Conservation (phyloP, 1,139 yeast species). For the Lodderomyces margitis region DNA sequence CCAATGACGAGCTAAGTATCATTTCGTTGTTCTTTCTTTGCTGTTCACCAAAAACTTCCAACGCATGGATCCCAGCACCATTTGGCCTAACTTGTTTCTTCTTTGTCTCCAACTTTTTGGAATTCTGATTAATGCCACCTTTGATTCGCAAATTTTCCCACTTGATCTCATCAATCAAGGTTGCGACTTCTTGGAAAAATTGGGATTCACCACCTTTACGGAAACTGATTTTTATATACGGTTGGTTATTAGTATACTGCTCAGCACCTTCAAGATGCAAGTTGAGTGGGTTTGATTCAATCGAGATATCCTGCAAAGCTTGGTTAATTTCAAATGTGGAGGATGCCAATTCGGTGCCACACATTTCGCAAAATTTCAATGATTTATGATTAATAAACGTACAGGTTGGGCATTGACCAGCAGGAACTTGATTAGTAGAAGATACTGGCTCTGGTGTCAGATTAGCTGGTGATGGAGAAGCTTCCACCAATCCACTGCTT, state of each 20-base stretch:
- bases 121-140: conserved; percentile 44
- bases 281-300: conserved; percentile 18
- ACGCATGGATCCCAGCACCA: conserved; percentile 61
- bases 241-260: conserved; percentile 30
- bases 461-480: conserved; percentile 5
- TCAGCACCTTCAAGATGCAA: conserved; percentile 32
- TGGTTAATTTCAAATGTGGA: conserved; percentile 6
- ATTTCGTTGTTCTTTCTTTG: conserved; percentile 60
- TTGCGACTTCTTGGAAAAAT: conserved; percentile 43
- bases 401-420: conserved; percentile 69
- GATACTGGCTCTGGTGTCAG: conserved; percentile 7
- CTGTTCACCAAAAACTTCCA: conserved; percentile 59
- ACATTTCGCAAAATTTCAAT: conserved; percentile 77
- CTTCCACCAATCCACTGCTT: neutral
- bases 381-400: conserved; percentile 86
- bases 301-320: conserved; percentile 9
- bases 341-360: conserved; percentile 59
- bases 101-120: conserved; percentile 21
- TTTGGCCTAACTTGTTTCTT: conserved; percentile 9
- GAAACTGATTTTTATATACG: conserved; percentile 58
- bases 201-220: conserved; percentile 56
- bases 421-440: conserved; percentile 11
- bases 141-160: conserved; percentile 42
- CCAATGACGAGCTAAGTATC: conserved; percentile 66
- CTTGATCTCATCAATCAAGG: conserved; percentile 41